Base-by-base conservation (phyloP, 2,329 filamentous ascomycete genomes). In the Blastomyces silverae region DNA sequence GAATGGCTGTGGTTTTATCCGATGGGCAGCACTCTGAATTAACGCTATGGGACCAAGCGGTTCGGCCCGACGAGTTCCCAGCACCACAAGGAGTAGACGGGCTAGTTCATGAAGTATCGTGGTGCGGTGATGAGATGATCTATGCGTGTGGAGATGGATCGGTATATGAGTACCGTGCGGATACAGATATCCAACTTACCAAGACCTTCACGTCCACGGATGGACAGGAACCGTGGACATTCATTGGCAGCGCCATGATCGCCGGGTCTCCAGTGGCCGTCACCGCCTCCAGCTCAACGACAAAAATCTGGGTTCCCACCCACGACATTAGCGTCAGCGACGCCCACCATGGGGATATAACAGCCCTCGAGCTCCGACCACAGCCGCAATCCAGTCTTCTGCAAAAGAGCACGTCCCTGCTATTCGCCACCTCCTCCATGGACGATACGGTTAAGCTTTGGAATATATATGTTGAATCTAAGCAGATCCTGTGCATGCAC, bases 371-470 rank as follows among this genome's bases (percentile, higher is more conserved):
- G 61, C 70, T 80, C 25, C 74, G 76, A 44, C 74, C 76, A 59
- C 72, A 75, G 67, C 68, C 73, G 31, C 70, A 71, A 15, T 67
- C 69, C 22, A 67, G 67, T 22, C 70, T 72, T 64, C 53, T 64
- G 37, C 66, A 69, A 52, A 64, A 66, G 42, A 72, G 67, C 53
- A 69, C 69, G n/a, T 64, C 69, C 1, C 70, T 78, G 28, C 67
- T 74, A n/a, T 73, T 81, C 56, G 79, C 78, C 7, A 79, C 79
- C 17, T 78, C 77, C 5, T 80, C 79, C 3, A 74, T 77, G 56
- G 79, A 81, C 65, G 75, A 78, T 50, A 79, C 74, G 10, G 73
- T 80, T 63, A 79, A 79, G 64, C 67, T 81, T 17, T 82, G 79
- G 80, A 71, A 77, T 50, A 69, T 79, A 59, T 71, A 80, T 65